These are phyloP conservation scores for Neurospora intermedia DNA, from an alignment of 495 filamentous ascomycete genomes.

Conservation along the genomic window DNA sequence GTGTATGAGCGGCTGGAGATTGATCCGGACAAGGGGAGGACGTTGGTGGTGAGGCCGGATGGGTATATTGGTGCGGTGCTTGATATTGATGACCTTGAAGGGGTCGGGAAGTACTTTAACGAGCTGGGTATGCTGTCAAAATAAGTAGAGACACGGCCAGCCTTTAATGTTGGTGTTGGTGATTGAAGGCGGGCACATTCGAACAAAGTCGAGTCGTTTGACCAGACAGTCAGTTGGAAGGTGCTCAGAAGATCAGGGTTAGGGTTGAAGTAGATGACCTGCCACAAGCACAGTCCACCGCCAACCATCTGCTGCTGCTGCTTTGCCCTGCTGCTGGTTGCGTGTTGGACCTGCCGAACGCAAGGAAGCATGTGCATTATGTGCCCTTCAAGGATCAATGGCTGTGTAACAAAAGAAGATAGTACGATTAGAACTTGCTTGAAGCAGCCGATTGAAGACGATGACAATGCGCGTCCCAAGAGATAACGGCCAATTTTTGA, in stretches of 20 bases:
- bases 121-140: constrained; percentile 1
- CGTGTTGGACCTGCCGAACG: neutral
- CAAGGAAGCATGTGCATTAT: neutral
- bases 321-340: neutral
- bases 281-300: neutral
- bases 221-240: neutral
- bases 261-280: neutral
- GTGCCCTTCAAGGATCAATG: neutral
- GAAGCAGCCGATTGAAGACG: neutral
- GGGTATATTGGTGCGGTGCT: constrained; percentile 51
- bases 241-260: neutral
- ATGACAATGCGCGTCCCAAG: neutral
- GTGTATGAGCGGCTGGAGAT: constrained; percentile 54
- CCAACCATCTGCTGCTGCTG: neutral
- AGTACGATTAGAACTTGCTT: neutral
- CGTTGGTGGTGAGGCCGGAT: constrained; percentile 46
- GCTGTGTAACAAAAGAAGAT: neutral
- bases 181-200: neutral
- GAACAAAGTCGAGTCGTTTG: neutral
- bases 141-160: neutral
- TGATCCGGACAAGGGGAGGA: constrained; percentile 42
- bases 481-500: neutral
- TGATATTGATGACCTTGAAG: constrained; percentile 27
- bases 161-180: neutral
- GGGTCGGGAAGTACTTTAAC: constrained; percentile 10